Conservation (phyloP, 139 green algal species). For the Closterium sp. region DNA sequence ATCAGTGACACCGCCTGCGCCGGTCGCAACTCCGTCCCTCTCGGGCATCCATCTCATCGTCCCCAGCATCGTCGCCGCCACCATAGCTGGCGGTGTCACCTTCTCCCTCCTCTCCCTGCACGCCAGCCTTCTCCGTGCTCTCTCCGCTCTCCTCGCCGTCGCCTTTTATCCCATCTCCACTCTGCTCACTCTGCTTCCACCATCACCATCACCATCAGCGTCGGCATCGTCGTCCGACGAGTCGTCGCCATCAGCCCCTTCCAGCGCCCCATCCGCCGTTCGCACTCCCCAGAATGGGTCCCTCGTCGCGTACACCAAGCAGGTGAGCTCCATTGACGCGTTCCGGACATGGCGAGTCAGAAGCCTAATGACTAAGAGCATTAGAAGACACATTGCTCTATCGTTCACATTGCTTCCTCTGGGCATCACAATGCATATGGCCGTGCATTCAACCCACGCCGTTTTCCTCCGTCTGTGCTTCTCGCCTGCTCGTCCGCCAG, state of each 20-base stretch:
- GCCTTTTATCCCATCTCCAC: background rate
- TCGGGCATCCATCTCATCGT: background rate
- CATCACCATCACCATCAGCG: background rate
- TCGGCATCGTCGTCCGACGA: too few relatives aligned
- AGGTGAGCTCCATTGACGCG: background rate
- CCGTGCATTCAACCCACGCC: background rate
- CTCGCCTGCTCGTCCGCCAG: background rate
- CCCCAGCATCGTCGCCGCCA: background rate
- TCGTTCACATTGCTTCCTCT: too few relatives aligned
- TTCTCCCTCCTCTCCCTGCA: background rate
- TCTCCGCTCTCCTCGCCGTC: background rate
- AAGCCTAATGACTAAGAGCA: too few relatives aligned
- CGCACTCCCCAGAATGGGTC: background rate
- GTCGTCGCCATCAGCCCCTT: background rate
- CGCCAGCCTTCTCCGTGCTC: background rate
- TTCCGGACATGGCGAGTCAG: too few relatives aligned
- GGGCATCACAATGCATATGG: background rate
- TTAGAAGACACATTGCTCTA: too few relatives aligned
- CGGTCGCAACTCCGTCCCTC: background rate
- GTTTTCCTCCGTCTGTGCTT: background rate
- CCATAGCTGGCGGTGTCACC: background rate
- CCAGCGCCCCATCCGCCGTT: background rate
- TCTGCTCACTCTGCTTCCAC: background rate
- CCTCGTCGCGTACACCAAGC: background rate
- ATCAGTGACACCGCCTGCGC: background rate